A percentile compares a stretch with the other conserved stretches of the same genome.
phyloP scores from a whole-genome alignment of 441 rosid genomes.

The Pelargonium cotyledonis region DNA sequence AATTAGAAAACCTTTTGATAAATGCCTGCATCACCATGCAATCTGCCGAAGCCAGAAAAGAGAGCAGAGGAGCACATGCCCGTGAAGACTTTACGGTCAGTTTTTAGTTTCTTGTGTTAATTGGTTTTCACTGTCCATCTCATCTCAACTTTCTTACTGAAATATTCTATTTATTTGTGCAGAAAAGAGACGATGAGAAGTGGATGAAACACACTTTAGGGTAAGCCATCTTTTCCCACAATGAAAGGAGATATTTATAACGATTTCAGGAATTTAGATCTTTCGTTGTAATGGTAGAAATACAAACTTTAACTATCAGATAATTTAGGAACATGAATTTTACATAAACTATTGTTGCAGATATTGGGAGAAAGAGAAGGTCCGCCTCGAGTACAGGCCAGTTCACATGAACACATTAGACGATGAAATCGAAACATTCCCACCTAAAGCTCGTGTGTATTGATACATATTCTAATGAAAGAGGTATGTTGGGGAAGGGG shows the following conservation, averaged over 20 bases:
- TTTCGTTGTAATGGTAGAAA: background rate
- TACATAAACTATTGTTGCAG: constrained; percentile 25
- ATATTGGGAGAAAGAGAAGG: constrained; percentile 87
- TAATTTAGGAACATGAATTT: no score
- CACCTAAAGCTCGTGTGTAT: constrained; percentile 96
- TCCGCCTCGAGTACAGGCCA: constrained; percentile 81
- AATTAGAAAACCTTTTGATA: constrained; percentile 89
- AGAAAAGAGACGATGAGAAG: constrained; percentile 87
- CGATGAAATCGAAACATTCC: constrained; percentile 75
- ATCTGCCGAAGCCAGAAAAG: constrained; percentile 98
- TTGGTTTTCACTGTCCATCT: background rate
- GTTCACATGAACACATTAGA: constrained; percentile 96
- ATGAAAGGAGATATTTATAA: background rate
- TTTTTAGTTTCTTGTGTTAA: constrained; percentile 18
- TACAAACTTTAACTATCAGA: no score
- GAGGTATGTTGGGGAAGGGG: background rate
- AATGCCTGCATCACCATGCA: constrained; percentile 95
- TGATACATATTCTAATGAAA: constrained; percentile 7
- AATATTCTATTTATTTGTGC: constrained; percentile 28
- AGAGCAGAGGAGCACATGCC: constrained; percentile 98
- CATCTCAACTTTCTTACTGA: constrained; percentile 10
- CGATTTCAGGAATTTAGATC: background rate
- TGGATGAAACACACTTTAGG: constrained; percentile 98
- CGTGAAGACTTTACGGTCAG: constrained; percentile 90
- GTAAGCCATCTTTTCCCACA: constrained; percentile 31